phyloP scores from a whole-genome alignment of 441 rosid species.

The Gossypium davidsonii region DNA sequence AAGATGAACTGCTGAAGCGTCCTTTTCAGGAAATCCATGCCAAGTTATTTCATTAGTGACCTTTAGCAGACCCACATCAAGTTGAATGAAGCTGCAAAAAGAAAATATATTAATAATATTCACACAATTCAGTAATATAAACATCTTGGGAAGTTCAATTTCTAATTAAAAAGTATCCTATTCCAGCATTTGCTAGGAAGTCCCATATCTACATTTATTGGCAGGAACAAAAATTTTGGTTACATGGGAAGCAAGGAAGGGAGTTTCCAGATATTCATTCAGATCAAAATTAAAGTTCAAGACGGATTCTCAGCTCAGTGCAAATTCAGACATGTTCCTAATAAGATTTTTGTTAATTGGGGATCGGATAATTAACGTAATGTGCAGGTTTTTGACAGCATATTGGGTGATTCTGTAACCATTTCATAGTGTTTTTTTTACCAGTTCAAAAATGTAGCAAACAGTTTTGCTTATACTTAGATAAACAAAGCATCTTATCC shows the following conservation, averaged over 20 bases:
- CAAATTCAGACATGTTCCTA: neutral
- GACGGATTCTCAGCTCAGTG: neutral
- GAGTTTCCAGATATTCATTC: neutral
- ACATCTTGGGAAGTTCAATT: constrained; percentile 7
- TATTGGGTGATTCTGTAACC: neutral
- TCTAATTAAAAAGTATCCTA: neutral
- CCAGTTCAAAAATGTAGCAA: neutral
- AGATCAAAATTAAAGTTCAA: neutral
- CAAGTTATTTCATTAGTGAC: constrained; percentile 88
- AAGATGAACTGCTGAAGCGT: constrained; percentile 87
- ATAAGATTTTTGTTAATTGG: neutral
- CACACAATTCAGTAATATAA: neutral
- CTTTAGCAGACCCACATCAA: constrained; percentile 85
- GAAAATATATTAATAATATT: constrained; percentile 18
- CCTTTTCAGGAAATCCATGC: constrained; percentile 86
- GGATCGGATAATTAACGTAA: neutral
- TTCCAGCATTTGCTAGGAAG: neutral
- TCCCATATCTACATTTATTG: neutral
- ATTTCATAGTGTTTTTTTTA: neutral
- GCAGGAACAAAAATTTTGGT: neutral
- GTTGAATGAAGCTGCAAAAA: constrained; percentile 79
- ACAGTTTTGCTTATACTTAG: neutral
- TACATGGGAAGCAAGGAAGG: neutral
- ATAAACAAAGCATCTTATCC: neutral
- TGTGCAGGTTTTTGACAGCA: neutral